Evolutionary conservation across 371 early-diverging fungal genomes (phyloP).

Genomic region (Apophysomyces sp.): DNA sequence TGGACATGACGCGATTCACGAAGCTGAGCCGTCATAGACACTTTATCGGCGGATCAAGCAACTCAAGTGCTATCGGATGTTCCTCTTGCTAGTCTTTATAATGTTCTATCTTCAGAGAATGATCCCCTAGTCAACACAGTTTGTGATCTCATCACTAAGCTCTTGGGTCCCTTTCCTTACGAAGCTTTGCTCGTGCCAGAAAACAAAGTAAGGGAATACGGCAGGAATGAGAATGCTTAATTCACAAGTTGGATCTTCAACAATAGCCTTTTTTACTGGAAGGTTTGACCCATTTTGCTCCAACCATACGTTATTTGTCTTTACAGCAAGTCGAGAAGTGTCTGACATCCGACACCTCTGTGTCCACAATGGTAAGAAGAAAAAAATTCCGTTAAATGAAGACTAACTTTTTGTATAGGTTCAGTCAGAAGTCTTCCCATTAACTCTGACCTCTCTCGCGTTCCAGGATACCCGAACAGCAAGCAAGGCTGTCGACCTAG

Average conservation of each 20-base stretch:
- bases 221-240: background rate
- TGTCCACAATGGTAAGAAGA: slow-evolving; percentile 22
- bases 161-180: slow-evolving; percentile 32
- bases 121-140: slow-evolving; percentile 18
- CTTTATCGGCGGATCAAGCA: slow-evolving; percentile 22
- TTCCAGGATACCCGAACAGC: slow-evolving; percentile 46
- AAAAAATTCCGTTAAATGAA: background rate
- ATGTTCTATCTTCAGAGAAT: slow-evolving; percentile 23
- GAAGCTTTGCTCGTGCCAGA: slow-evolving; percentile 18
- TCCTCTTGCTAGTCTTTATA: slow-evolving; percentile 30
- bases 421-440: slow-evolving; percentile 38
- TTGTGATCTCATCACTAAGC: slow-evolving; percentile 29
- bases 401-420: slow-evolving; percentile 19
- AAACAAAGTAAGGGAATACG: slow-evolving; percentile 13
- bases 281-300: slow-evolving; percentile 44
- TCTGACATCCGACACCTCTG: slow-evolving; percentile 15
- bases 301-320: slow-evolving; percentile 42
- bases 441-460: slow-evolving; percentile 33
- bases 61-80: slow-evolving; percentile 16
- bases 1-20: background rate
- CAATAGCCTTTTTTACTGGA: slow-evolving; percentile 41
- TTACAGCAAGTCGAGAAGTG: slow-evolving; percentile 46
- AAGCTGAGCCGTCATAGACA: slow-evolving; percentile 9
- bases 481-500: slow-evolving; percentile 34
- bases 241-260: background rate